Conservation (phyloP, 768 basidiomycete species). For the Termitomyces sp. region DNA sequence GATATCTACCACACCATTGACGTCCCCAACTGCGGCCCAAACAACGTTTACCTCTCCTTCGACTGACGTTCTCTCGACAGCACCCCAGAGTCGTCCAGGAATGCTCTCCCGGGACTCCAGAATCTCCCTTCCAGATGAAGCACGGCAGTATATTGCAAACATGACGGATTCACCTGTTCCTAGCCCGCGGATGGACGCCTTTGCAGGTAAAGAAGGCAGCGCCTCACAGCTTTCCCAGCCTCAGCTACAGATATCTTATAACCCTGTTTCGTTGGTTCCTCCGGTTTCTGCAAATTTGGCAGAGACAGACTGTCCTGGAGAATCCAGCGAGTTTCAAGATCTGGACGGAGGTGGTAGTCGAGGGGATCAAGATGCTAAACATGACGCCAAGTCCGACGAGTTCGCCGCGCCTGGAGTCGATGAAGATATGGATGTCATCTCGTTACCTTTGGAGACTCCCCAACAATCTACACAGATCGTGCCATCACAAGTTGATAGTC, state of each 20-base stretch:
- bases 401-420: conserved; percentile 26
- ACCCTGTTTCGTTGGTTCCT: not conserved
- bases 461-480: conserved; percentile 9
- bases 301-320: conserved; percentile 11
- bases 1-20: conserved; percentile 8
- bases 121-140: conserved; percentile 72
- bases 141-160: conserved; percentile 63
- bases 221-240: conserved; percentile 6
- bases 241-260: conserved; percentile 3
- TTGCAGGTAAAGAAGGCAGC: conserved; percentile 21
- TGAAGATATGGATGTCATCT: conserved; percentile 19
- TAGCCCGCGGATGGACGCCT: conserved; percentile 43
- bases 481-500: not conserved
- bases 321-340: conserved; percentile 58
- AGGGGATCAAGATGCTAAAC: conserved; percentile 33
- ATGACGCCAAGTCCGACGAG: conserved; percentile 25
- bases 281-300: not conserved
- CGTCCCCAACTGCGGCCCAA: conserved; percentile 17
- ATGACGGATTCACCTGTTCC: conserved; percentile 60
- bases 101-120: conserved; percentile 56
- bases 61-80: conserved; percentile 25
- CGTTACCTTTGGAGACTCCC: conserved; percentile 7
- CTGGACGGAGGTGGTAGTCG: conserved; percentile 47
- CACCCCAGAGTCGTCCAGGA: conserved; percentile 28
- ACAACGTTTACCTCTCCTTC: conserved; percentile 16